A percentile compares a stretch with the other conserved stretches of the same genome.
Evolutionary conservation across 83 land plant species (phyloP).

Genomic region (Diphasiastrum complanatum): DNA sequence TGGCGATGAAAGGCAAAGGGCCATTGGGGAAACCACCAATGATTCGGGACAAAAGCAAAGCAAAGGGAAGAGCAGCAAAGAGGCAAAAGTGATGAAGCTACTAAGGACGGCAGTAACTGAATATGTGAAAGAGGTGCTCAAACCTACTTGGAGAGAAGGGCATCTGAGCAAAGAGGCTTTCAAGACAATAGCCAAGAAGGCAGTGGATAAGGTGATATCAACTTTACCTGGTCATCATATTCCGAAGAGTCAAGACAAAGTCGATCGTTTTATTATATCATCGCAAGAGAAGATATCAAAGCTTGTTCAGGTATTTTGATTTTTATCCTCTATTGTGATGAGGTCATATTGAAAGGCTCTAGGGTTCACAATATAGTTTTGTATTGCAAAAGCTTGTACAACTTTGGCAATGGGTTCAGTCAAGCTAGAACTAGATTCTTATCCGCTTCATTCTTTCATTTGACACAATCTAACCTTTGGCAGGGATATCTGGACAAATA

Average conservation of each 20-base stretch:
- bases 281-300: background rate
- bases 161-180: background rate
- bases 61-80: background rate
- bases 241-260: background rate
- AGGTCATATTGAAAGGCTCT: too few species aligned
- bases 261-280: background rate
- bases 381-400: too few species aligned
- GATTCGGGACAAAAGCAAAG: background rate
- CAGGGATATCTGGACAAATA: too few species aligned
- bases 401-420: too few species aligned
- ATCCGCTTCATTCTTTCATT: too few species aligned
- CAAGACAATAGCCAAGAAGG: background rate
- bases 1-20: background rate
- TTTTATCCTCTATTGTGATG: too few species aligned
- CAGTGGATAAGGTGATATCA: background rate
- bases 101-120: background rate
- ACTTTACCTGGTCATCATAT: background rate
- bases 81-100: background rate
- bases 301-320: background rate
- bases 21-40: background rate
- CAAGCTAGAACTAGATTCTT: too few species aligned
- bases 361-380: too few species aligned
- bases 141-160: slow-evolving; percentile 2
- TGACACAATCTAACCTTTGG: too few species aligned
- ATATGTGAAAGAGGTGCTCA: background rate